A percentile compares a stretch with the other conserved stretches of the same genome.
phyloP scores from a whole-genome alignment of 2,329 filamentous ascomycete species.

The Colletotrichum brevisporum region DNA sequence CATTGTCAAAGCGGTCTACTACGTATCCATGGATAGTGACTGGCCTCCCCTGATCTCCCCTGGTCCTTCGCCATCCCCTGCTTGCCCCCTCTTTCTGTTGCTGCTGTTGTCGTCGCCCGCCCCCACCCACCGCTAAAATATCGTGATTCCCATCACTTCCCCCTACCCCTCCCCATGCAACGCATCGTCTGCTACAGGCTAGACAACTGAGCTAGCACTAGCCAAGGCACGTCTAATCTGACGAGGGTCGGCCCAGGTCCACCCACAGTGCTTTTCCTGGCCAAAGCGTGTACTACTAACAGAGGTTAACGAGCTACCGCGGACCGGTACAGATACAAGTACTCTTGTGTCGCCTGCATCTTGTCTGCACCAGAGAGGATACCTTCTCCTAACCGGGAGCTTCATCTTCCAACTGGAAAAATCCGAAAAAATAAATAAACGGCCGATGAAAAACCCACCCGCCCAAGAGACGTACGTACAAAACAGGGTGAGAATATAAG shows the following conservation, averaged over 20 bases:
- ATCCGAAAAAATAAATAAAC: neutral
- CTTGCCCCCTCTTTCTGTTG: constrained; percentile 9
- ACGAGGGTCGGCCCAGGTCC: constrained; percentile 3
- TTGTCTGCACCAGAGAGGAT: constrained; percentile 3
- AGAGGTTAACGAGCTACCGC: neutral
- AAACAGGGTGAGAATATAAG: too few relatives aligned
- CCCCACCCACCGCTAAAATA: constrained; percentile 3
- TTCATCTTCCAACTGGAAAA: neutral
- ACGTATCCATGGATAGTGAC: too few relatives aligned
- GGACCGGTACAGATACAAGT: constrained; percentile 4
- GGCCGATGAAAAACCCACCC: neutral
- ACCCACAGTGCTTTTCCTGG: constrained; percentile 7
- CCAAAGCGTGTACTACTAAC: neutral
- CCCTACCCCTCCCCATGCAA: constrained; percentile 31
- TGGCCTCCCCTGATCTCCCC: neutral
- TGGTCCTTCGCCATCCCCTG: constrained; percentile 7
- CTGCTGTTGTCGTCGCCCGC: neutral
- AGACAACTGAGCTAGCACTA: constrained; percentile 20
- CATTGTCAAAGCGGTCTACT: too few relatives aligned
- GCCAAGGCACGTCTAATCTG: constrained; percentile 14
- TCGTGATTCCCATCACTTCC: constrained; percentile 15
- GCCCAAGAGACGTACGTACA: too few relatives aligned
- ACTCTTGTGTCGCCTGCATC: neutral
- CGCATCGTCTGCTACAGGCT: constrained; percentile 32
- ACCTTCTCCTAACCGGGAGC: neutral